phyloP scores from a whole-genome alignment of 129 eudicot species.

The Centella asiatica region DNA sequence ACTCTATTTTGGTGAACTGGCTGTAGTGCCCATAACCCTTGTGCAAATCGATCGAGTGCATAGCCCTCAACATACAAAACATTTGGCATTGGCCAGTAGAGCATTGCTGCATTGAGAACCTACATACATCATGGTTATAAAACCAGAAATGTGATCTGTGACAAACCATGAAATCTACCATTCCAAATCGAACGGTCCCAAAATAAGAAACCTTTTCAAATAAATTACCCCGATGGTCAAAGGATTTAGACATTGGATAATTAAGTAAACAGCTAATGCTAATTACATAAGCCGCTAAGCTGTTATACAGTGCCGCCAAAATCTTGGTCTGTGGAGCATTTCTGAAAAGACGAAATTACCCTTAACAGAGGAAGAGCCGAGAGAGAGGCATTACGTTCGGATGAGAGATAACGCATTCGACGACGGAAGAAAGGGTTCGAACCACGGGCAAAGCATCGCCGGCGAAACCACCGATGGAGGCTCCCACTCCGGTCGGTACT shows the following conservation, averaged over 20 bases:
- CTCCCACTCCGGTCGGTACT: slow-evolving; percentile 97
- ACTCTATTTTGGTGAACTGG: slow-evolving; percentile 95
- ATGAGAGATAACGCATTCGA: slow-evolving; percentile 91
- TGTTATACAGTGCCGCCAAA: neutral
- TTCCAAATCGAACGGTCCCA: neutral
- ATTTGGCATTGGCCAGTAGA: slow-evolving; percentile 92
- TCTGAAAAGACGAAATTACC: neutral
- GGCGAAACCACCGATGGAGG: slow-evolving; percentile 92
- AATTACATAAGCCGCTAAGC: too few species aligned
- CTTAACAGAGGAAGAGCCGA: neutral
- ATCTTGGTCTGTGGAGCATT: too few species aligned
- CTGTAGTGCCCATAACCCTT: slow-evolving; percentile 68
- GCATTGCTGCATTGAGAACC: slow-evolving; percentile 99
- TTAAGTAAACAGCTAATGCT: too few species aligned
- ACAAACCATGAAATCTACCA: neutral
- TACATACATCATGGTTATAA: slow-evolving; percentile 25
- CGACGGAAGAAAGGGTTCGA: slow-evolving; percentile 83
- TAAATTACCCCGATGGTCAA: neutral
- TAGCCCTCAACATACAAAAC: slow-evolving; percentile 91
- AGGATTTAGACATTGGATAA: too few species aligned
- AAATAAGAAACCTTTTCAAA: neutral
- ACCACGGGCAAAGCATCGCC: slow-evolving; percentile 98
- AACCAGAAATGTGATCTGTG: neutral
- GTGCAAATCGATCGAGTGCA: slow-evolving; percentile 96
- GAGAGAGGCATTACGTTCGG: slow-evolving; percentile 55